Evolutionary conservation across 768 basidiomycete genomes (phyloP), one percentile per base, ranked within the genome.

Genomic region (Suillus discolor): DNA sequence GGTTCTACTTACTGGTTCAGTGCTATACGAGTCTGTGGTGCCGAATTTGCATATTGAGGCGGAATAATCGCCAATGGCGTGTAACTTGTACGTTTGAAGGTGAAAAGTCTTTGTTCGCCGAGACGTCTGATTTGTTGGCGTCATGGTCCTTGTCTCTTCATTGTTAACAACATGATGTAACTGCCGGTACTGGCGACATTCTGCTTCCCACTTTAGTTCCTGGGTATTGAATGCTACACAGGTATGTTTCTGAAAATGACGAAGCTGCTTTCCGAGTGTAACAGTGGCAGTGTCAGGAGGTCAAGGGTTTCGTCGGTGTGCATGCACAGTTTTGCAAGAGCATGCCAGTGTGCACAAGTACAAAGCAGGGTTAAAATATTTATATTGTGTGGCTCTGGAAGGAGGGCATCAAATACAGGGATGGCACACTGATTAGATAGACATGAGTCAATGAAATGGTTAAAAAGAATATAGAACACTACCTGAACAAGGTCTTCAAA

Each of bases 11-110:
- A 81, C 80, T 2, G 67, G 65, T 55, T 77, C 71, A 1, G 78
- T 79, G 6, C 70, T 68, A 61, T 75, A 80, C 0, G 70, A 73
- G 36, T 81, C 80, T 0, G 73, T 75, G 3, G 80, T 78, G 0
- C 80, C 78, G 25, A 70, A 71, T 6, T 25, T n/a, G 5, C 36
- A 16, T 16, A 81, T 79, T 3, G 61, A 65, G 0, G 20, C 3
- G 0, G 51, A 57, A 65, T 79, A 79, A 63, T 81, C 72, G 0
- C 77, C 77, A 6, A 81, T 62, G 0, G 72, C 60, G 61, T 81
- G 80, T 9, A 73, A 12, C 67, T 81, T 81, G 65, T 72, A 73
- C 0, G 74, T 79, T 5, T 62, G 25, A 13, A 80, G 55, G 57
- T 74, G 80, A 57, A 79, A 74, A 1, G 34, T 65, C 23, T 69